phyloP scores from a whole-genome alignment of 345 rosid species.

The Cardamine chenopodiifolia region DNA sequence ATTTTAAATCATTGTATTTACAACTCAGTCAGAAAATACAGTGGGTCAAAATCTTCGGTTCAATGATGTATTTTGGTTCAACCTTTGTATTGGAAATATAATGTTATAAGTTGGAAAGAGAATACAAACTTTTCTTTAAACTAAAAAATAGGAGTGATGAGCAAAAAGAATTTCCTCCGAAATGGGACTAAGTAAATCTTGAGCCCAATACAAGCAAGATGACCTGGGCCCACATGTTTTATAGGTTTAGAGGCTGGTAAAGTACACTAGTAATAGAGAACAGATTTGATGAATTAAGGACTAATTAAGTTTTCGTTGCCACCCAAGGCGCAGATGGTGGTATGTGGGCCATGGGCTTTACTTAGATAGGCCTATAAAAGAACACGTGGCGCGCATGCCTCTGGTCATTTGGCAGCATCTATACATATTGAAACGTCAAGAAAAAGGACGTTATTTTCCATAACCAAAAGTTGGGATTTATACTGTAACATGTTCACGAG shows the following conservation, averaged over 20 bases:
- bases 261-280: no score
- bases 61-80: neutral
- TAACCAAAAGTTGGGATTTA: no score
- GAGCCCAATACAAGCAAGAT: neutral
- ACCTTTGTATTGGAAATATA: neutral
- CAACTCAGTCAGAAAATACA: neutral
- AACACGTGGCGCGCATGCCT: slow-evolving; percentile 21
- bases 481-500: no score
- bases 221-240: neutral
- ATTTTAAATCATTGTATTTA: neutral
- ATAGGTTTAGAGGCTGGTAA: neutral
- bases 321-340: neutral
- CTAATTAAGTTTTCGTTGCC: no score
- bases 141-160: neutral
- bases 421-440: no score
- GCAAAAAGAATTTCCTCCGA: neutral
- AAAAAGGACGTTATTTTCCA: no score
- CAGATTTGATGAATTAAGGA: no score
- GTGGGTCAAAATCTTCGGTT: neutral
- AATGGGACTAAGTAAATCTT: slow-evolving; percentile 2
- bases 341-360: neutral
- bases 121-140: neutral
- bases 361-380: neutral
- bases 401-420: neutral
- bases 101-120: neutral